Evolutionary conservation across 805 yeast genomes (phyloP), one percentile per base, ranked within the genome.

Genomic region (Scheffersomyces stipitis): DNA sequence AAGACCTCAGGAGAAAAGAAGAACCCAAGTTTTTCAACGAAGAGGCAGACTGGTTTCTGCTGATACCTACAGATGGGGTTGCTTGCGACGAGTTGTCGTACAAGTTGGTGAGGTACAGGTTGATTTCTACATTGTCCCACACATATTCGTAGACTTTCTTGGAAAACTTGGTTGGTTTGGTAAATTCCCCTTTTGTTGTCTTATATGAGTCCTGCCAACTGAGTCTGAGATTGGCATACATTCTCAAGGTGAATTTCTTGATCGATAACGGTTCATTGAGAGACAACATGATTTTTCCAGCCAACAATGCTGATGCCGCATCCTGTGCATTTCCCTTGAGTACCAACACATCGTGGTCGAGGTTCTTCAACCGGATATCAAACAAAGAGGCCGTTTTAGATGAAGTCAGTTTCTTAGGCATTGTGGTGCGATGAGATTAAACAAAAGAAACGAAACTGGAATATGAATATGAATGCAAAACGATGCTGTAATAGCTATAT

Each of bases 221-320:
- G 33, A 88, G 56, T 34, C 81, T 73, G 37, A 89, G 54, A 2
- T 81, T 81, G 2, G 90, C 87, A 38, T 78, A 75, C 16, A 93
- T 57, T 43, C 80, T 75, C 36, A 93, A 61, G 4, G 78, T 59
- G 43, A 93, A 60, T 46, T 75, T 77, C 53, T 79, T 83, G 34
- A 91, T 72, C 12, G 78, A 62, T 38, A 87, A 64, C 3, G 96
- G 86, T 46, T 91, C 98, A 9, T 73, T 69, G 1, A 86, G 78
- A 1, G 90, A 75, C 17, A 93, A 61, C 1, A 83, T 89, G 16
- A 93, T 80, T 8, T 78, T 79, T 3, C 99, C 99, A 1, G 83
- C 66, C 18, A 93, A 60, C 5, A 84, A 64, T 3, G 79, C 86
- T 2, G 96, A 81, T 0, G 87, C 73, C 0, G 97, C 96, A 35